Conservation (phyloP, 768 basidiomycete genomes). For the Suillus clintonianus region DNA sequence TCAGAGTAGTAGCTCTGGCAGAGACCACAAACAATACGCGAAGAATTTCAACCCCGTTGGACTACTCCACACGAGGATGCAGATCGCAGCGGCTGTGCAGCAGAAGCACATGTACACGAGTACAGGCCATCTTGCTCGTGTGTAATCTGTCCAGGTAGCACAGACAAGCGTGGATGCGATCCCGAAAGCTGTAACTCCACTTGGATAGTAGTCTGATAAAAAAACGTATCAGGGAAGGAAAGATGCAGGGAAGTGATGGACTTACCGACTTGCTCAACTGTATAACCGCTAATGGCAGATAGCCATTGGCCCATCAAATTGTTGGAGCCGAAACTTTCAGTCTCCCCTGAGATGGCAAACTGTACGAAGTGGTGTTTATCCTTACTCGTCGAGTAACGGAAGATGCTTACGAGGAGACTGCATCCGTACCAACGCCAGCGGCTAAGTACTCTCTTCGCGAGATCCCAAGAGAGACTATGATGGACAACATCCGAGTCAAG, state of each 20-base stretch:
- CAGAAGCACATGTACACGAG: slow-evolving; percentile 63
- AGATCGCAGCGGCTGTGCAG: slow-evolving; percentile 53
- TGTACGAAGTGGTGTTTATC: slow-evolving; percentile 19
- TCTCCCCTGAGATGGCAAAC: slow-evolving; percentile 69
- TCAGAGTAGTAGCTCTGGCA: background rate
- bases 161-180: slow-evolving; percentile 65
- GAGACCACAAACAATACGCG: slow-evolving; percentile 58
- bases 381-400: background rate
- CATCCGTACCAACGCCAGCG: slow-evolving; percentile 73
- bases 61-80: slow-evolving; percentile 61
- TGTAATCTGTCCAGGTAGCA: slow-evolving; percentile 64
- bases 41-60: slow-evolving; percentile 70
- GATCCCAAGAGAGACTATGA: slow-evolving; percentile 46
- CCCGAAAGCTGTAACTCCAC: slow-evolving; percentile 64
- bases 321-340: slow-evolving; percentile 68
- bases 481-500: slow-evolving; percentile 45
- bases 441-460: slow-evolving; percentile 50
- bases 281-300: slow-evolving; percentile 59
- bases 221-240: slow-evolving; percentile 12
- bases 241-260: slow-evolving; percentile 4
- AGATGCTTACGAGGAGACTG: slow-evolving; percentile 53
- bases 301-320: slow-evolving; percentile 77
- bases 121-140: slow-evolving; percentile 59
- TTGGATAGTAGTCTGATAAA: slow-evolving; percentile 54
- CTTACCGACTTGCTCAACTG: slow-evolving; percentile 61